A percentile compares a stretch with the other conserved stretches of the same genome.
Conservation (phyloP, 2,329 filamentous ascomycete genomes). For the Alternaria metachromatica region DNA sequence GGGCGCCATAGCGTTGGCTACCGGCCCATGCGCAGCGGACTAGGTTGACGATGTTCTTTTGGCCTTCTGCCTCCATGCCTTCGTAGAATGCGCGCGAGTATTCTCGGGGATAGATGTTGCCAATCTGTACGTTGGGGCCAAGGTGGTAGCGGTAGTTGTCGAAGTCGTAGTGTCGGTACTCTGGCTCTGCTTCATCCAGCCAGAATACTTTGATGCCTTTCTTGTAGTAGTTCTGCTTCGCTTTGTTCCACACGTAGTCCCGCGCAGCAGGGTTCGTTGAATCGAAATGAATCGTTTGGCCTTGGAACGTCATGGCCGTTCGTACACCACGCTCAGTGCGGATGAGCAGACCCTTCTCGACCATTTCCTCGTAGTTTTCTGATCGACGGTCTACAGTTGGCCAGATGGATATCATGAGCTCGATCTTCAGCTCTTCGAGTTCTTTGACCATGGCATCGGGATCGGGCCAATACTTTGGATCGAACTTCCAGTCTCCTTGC, state of each 20-base stretch:
- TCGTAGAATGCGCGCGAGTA: conserved; percentile 68
- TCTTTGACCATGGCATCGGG: conserved; percentile 71
- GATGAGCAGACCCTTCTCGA: conserved; percentile 66
- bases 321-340: conserved; percentile 66
- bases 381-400: conserved; percentile 67
- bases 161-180: conserved; percentile 70
- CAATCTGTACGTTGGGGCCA: conserved; percentile 60
- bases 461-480: conserved; percentile 69
- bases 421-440: conserved; percentile 63
- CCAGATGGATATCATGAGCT: conserved; percentile 75
- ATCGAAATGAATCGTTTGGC: conserved; percentile 67
- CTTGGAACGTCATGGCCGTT: conserved; percentile 65
- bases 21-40: conserved; percentile 64
- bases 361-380: conserved; percentile 68
- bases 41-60: conserved; percentile 66
- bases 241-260: conserved; percentile 65
- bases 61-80: conserved; percentile 61
- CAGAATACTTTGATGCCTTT: conserved; percentile 71
- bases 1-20: conserved; percentile 68
- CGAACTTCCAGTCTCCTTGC: conserved; percentile 73
- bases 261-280: conserved; percentile 67
- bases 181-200: conserved; percentile 73
- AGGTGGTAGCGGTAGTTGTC: conserved; percentile 69
- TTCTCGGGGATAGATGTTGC: conserved; percentile 66
- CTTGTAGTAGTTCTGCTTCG: conserved; percentile 66